A percentile compares a stretch with the other conserved stretches of the same genome.
Evolutionary conservation across 108 stramenopile genomes (phyloP).

Genomic region (Bacterosira constricta): DNA sequence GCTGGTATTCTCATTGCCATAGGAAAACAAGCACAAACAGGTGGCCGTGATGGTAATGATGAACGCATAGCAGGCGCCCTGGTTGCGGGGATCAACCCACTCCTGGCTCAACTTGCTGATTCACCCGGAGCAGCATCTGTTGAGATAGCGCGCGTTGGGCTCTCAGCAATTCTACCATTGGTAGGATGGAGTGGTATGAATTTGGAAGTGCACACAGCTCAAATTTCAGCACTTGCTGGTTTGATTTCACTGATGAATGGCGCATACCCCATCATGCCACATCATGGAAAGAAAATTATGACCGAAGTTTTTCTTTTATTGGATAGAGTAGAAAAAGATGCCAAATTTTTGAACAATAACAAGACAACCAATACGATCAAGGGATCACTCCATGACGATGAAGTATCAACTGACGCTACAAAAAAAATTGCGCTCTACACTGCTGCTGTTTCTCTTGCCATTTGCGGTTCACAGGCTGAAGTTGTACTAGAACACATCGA

Average conservation of each 20-base stretch:
- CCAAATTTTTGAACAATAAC: constrained; percentile 21
- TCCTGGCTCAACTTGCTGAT: constrained; percentile 48
- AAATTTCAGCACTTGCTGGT: constrained; percentile 39
- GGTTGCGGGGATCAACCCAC: constrained; percentile 61
- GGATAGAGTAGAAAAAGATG: constrained; percentile 28
- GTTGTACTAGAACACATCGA: constrained; percentile 36
- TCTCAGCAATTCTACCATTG: constrained; percentile 65
- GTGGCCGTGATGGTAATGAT: constrained; percentile 31
- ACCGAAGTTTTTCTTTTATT: constrained; percentile 46
- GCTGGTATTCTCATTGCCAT: constrained; percentile 21
- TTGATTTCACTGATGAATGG: constrained; percentile 61
- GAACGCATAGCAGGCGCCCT: constrained; percentile 44
- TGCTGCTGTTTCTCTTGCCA: constrained; percentile 47
- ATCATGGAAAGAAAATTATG: constrained; percentile 73
- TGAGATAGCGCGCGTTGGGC: constrained; percentile 65
- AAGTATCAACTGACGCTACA: constrained; percentile 14
- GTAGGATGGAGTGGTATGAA: constrained; percentile 40
- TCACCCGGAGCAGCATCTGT: constrained; percentile 48
- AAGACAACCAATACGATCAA: constrained; percentile 2
- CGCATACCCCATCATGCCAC: constrained; percentile 66
- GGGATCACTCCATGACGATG: not conserved
- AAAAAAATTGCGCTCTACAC: constrained; percentile 30
- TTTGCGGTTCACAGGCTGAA: constrained; percentile 48
- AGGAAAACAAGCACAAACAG: constrained; percentile 15
- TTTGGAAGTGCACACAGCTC: constrained; percentile 34